Evolutionary conservation across 192 early-diverging fungal genomes (phyloP).

Genomic region (Podila epigama): DNA sequence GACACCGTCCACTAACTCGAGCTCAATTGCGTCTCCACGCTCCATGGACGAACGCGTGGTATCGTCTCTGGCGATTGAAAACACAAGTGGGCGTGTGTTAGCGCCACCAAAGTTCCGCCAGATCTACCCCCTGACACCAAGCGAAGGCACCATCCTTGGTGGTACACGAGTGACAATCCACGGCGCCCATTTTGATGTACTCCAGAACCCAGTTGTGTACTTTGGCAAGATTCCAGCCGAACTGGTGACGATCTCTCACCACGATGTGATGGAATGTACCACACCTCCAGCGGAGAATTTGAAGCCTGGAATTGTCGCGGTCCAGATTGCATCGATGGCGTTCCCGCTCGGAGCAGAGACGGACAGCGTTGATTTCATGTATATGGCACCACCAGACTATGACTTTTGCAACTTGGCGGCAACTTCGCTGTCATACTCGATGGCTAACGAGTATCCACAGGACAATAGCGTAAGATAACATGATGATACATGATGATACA

Average conservation of each 20-base stretch:
- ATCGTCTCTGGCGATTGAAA: slow-evolving; percentile 17
- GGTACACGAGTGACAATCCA: slow-evolving; percentile 47
- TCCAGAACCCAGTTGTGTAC: slow-evolving; percentile 47
- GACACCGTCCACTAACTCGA: slow-evolving; percentile 35
- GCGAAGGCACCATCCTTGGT: slow-evolving; percentile 40
- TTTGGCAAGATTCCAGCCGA: slow-evolving; percentile 45
- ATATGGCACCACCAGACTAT: slow-evolving; percentile 42
- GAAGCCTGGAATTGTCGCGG: slow-evolving; percentile 41
- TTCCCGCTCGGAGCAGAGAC: slow-evolving; percentile 19
- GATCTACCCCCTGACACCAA: slow-evolving; percentile 42
- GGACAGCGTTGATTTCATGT: slow-evolving; percentile 39
- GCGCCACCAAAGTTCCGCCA: slow-evolving; percentile 36
- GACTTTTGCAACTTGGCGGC: slow-evolving; percentile 47
- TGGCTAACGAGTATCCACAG: slow-evolving; percentile 41
- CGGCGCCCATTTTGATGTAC: slow-evolving; percentile 37
- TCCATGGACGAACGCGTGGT: slow-evolving; percentile 44
- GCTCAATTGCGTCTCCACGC: slow-evolving; percentile 39
- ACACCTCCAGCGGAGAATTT: slow-evolving; percentile 42
- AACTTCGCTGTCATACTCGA: slow-evolving; percentile 33
- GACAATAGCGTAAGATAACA: slow-evolving; percentile 40
- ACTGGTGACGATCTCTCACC: slow-evolving; percentile 44
- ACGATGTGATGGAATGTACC: slow-evolving; percentile 49
- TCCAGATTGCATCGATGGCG: slow-evolving; percentile 27
- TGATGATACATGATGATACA: background rate
- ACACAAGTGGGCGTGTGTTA: slow-evolving; percentile 6